These are phyloP conservation scores for Metarhizium humberi DNA, from an alignment of 2,329 filamentous ascomycete species.

Conservation along the genomic window DNA sequence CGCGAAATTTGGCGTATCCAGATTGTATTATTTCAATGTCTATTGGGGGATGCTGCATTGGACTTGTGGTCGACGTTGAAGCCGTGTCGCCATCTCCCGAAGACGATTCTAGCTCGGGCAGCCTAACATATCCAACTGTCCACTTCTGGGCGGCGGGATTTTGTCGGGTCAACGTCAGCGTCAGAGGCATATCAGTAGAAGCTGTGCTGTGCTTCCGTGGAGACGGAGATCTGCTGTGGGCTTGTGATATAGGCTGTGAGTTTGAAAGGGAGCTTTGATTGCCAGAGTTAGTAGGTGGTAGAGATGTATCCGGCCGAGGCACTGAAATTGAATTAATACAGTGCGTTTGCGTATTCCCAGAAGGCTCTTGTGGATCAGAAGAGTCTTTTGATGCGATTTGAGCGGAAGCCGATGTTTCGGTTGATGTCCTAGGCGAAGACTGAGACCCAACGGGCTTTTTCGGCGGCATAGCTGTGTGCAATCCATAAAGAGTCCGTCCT, in stretches of 20 bases:
- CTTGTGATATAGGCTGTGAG: neutral
- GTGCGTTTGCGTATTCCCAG: neutral
- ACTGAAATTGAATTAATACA: neutral
- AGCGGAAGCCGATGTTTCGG: neutral
- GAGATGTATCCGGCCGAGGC: neutral
- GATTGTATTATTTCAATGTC: conserved; percentile 44
- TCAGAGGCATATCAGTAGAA: conserved; percentile 31
- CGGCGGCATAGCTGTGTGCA: conserved; percentile 11
- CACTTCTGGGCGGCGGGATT: conserved; percentile 63
- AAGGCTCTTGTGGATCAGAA: neutral
- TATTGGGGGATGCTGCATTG: conserved; percentile 30
- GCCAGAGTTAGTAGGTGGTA: neutral
- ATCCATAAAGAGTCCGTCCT: conserved; percentile 6
- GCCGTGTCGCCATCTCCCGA: too few species aligned
- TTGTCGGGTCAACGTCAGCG: conserved; percentile 60
- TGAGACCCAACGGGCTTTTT: conserved; percentile 21
- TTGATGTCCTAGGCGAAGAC: conserved; percentile 4
- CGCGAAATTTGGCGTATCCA: conserved; percentile 48
- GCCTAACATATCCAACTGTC: conserved; percentile 59
- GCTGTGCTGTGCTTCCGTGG: conserved; percentile 19
- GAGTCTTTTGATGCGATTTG: neutral
- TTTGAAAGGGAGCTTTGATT: neutral
- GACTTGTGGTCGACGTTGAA: neutral
- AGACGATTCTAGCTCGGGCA: conserved; percentile 12
- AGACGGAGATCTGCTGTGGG: conserved; percentile 24